These are phyloP conservation scores for Heterobasidion occidentale DNA, from an alignment of 1,284 basidiomycete species.

Conservation along the genomic window DNA sequence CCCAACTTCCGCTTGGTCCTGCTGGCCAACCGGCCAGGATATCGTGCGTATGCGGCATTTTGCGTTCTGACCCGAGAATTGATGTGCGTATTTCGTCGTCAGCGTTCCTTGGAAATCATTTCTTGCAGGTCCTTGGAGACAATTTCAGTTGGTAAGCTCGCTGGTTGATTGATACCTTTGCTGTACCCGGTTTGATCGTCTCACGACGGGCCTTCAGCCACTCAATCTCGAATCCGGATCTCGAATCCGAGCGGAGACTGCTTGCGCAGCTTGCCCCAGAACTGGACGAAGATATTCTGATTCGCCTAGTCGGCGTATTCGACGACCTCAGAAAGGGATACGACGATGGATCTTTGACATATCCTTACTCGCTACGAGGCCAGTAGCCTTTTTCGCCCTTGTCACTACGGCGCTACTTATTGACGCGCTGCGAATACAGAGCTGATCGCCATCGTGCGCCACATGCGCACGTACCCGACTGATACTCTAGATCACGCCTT, in stretches of 20 bases:
- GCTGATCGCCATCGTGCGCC: slow-evolving; percentile 54
- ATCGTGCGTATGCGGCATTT: slow-evolving; percentile 42
- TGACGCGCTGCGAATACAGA: slow-evolving; percentile 26
- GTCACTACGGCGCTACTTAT: neutral
- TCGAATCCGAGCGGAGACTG: slow-evolving; percentile 49
- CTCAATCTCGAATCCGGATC: slow-evolving; percentile 57
- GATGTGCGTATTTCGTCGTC: neutral
- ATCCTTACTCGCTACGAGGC: slow-evolving; percentile 63
- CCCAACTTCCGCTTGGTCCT: slow-evolving; percentile 54
- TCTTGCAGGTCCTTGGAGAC: slow-evolving; percentile 61
- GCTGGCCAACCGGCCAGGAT: slow-evolving; percentile 64
- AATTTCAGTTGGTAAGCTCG: slow-evolving; percentile 40
- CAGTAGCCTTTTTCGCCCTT: neutral
- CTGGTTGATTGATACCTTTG: neutral
- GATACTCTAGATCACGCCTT: slow-evolving; percentile 48
- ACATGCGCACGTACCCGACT: slow-evolving; percentile 50
- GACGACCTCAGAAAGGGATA: slow-evolving; percentile 52
- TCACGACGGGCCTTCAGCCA: slow-evolving; percentile 25
- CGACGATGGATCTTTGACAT: slow-evolving; percentile 45
- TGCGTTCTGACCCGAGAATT: neutral
- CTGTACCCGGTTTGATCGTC: neutral
- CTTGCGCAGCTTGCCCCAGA: slow-evolving; percentile 55
- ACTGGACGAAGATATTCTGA: slow-evolving; percentile 41
- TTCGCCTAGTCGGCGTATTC: slow-evolving; percentile 53
- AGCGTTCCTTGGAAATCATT: slow-evolving; percentile 68